Base-by-base conservation (phyloP, 148 eudicot species). In the Silene conica region DNA sequence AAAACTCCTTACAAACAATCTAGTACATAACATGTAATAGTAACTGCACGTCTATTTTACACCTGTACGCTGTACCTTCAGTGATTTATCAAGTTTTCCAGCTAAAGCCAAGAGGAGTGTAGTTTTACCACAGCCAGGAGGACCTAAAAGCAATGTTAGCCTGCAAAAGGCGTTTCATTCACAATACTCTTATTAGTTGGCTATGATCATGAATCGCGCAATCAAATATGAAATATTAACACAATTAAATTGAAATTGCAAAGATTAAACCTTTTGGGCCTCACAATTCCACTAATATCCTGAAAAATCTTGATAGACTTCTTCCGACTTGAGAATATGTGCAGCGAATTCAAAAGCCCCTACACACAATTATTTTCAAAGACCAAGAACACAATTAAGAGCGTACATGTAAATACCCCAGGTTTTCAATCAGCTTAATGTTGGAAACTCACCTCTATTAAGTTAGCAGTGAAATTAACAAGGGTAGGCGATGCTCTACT, bases 131-230 rank as follows among this genome's bases (percentile, higher is more conserved):
- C 86, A 84, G 70, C 78, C 76, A 31, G 90, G 87, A 72, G 90
- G 90, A 43, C 90, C 90, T 73, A 87, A 73, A 43, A 87, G 86
- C 67, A 87, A 74, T 20, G 90, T 83, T 80, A 87, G 76, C 76
- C 89, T 86, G 82, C 73, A 55, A 64, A 73, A 6, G 34, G 18
- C 16, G 28, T 23, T 60, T 26, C 72, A 41, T 19, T 8, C 61
- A 52, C 59, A 22, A 12, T 67, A 45, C 20, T 15, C 14, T 1
- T 5, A 71, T 71, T 18, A 71, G 20, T 26, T 48, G 54, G 4
- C 18, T 71, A 71, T 19, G 23, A 26, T 16, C 59, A 46, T 22
- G 56, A 34, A 69, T 48, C 3, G 23, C 59, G 0, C 15, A 48
- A 62, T 12, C 66, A 62, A 25, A 26, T 26, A 26, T 26, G 28